Conservation (phyloP, 225 moss, liverwort and hornwort genomes). For the Climacium dendroides region DNA sequence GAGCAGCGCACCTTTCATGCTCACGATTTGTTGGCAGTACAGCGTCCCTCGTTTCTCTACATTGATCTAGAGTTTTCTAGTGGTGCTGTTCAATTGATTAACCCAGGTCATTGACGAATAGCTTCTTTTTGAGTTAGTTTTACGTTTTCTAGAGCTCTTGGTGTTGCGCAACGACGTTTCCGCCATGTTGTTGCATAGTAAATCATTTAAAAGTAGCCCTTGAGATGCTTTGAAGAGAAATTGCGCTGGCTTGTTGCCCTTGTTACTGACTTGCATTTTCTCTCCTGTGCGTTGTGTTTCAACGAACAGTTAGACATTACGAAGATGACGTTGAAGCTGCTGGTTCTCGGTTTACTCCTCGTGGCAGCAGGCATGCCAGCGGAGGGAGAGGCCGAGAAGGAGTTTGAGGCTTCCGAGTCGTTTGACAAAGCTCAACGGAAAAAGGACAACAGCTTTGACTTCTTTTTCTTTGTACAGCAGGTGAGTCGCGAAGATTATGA, state of each 20-base stretch:
- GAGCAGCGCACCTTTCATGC: not conserved
- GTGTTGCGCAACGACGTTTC: not conserved
- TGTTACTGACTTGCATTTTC: not conserved
- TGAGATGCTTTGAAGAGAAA: not conserved
- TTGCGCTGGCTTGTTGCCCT: not conserved
- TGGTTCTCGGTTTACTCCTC: slow-evolving; percentile 6
- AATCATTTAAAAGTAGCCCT: not conserved
- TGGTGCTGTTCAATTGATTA: not conserved
- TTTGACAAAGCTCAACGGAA: not conserved
- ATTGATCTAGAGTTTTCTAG: not conserved
- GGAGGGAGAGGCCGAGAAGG: not conserved
- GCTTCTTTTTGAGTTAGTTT: not conserved
- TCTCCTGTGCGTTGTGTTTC: not conserved
- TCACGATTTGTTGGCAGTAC: not conserved
- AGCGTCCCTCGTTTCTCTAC: not conserved
- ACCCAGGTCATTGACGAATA: not conserved
- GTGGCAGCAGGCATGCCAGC: not conserved
- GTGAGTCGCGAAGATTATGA: not conserved
- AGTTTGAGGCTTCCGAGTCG: not conserved
- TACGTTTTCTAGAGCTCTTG: not conserved
- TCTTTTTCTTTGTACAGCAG: slow-evolving; percentile 39
- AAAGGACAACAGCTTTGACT: slow-evolving; percentile 11
- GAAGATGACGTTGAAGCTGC: slow-evolving; percentile 12
- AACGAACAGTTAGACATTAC: not conserved
- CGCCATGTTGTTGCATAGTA: not conserved